Evolutionary conservation across 78 protist genomes (phyloP), one percentile per base, ranked within the genome.

Genomic region (Anaeramoeba flamelloides): DNA sequence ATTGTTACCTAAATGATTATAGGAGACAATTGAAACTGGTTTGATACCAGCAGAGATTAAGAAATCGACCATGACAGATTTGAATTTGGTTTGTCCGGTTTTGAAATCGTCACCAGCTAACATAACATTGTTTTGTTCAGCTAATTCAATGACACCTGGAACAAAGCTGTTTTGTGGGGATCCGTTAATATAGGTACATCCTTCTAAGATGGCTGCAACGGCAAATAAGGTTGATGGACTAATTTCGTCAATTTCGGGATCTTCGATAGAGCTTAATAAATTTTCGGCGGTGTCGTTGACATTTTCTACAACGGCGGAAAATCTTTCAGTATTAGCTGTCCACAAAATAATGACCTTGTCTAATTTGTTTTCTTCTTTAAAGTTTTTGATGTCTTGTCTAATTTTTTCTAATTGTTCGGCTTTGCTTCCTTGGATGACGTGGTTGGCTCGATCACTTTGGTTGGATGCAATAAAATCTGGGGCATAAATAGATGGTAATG

Each of bases 1-100:
- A 86, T 97, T 97, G 97, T 97, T 97, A 64, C 99, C 99, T 74
- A 97, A 86, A 87, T 97, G 99, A 89, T 97, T 97, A 96, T 97
- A 97, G 3, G 94, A 88, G 32, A 86, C 96, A 79, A 97, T 95
- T 36, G 96, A 86, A 38, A 33, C 78, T 69, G 92, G 93, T 91
- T 95, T 92, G 90, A 94, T 87, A 81, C 99, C 99, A 0, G 99
- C 94, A 34, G 80, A 30, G 86, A 97, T 95, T 81, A 97, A 86
- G 90, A 92, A 97, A 81, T 97, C 99, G 12, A 90, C 95, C 75
- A 97, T 82, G 65, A 93, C 99, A 0, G 95, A 90, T 90, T 97
- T 97, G 85, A 97, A 83, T 92, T 97, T 97, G 75, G 99, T 97
- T 89, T 97, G 99, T 77, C 99, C 99, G 1, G 96, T 79, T 91